phyloP scores from a whole-genome alignment of 305 asterid genomes.

The Withania somnifera region DNA sequence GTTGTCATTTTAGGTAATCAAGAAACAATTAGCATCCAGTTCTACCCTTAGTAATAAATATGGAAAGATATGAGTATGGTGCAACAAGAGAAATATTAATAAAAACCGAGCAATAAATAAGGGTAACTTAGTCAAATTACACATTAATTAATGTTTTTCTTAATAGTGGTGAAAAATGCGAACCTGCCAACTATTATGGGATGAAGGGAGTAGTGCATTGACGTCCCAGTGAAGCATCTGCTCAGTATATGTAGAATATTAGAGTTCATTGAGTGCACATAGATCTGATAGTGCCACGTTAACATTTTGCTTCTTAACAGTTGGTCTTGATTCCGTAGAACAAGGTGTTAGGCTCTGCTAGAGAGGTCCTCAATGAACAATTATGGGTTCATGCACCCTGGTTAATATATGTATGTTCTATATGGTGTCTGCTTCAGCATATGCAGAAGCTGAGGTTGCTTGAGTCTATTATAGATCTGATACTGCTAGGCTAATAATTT shows the following conservation, averaged over 20 bases:
- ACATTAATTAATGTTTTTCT: no score
- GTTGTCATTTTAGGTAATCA: no score
- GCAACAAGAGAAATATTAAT: no score
- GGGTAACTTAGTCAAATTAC: no score
- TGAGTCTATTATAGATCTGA: not conserved
- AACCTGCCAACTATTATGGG: no score
- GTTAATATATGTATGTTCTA: not conserved
- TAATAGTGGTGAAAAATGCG: no score
- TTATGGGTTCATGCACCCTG: not conserved
- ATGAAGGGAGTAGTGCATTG: no score
- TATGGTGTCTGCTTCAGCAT: not conserved
- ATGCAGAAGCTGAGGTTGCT: not conserved
- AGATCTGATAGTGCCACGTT: not conserved
- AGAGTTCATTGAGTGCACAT: not conserved
- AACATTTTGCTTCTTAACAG: not conserved
- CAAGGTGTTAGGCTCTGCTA: not conserved
- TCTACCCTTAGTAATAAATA: no score
- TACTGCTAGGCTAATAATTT: not conserved
- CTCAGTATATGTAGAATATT: not conserved
- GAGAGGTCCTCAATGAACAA: not conserved
- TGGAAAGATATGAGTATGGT: no score
- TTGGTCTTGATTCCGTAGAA: not conserved
- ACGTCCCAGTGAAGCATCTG: not conserved
- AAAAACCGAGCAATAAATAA: no score
- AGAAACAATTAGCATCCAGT: no score